These are phyloP conservation scores for Pythium dissotocum DNA, from an alignment of 352 stramenopile species.

Conservation along the genomic window DNA sequence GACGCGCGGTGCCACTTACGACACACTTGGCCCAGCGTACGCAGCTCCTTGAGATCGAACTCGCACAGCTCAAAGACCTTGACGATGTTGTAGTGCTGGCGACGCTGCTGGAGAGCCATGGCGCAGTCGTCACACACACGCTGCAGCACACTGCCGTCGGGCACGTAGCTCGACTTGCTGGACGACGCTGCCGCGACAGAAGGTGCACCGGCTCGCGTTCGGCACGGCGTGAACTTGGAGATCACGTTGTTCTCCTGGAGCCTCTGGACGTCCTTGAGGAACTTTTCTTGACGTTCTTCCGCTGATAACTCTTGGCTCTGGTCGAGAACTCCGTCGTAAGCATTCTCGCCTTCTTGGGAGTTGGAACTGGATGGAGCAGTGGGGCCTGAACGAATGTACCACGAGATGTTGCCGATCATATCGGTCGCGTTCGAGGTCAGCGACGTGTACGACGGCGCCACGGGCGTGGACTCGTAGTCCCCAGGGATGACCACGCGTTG, in stretches of 20 bases:
- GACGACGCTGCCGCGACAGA: conserved; percentile 26
- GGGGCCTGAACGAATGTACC: conserved; percentile 70
- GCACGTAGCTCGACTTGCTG: conserved; percentile 51
- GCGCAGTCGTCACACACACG: conserved; percentile 84
- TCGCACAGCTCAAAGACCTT: conserved; percentile 85
- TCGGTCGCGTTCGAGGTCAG: conserved; percentile 74
- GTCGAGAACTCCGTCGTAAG: conserved; percentile 30
- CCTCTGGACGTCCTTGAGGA: conserved; percentile 74
- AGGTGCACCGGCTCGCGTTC: conserved; percentile 31
- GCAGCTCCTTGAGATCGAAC: conserved; percentile 75
- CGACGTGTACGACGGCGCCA: conserved; percentile 58
- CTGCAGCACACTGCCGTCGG: conserved; percentile 72
- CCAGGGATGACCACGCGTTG: conserved; percentile 81
- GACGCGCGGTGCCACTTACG: conserved; percentile 85
- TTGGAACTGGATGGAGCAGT: background rate
- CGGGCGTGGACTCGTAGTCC: conserved; percentile 77
- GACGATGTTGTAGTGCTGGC: conserved; percentile 85
- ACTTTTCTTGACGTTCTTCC: conserved; percentile 56
- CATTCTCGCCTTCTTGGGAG: conserved; percentile 6
- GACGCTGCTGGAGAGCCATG: conserved; percentile 75
- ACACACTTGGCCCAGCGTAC: conserved; percentile 75
- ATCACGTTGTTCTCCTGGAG: conserved; percentile 65
- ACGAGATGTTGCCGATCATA: conserved; percentile 80
- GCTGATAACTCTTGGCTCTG: conserved; percentile 35
- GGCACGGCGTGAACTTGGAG: conserved; percentile 73